Percentiles rank a stretch among this genome's conserved stretches.
phyloP scores from a whole-genome alignment of 768 basidiomycete genomes.

The Lactifluus piperatus region DNA sequence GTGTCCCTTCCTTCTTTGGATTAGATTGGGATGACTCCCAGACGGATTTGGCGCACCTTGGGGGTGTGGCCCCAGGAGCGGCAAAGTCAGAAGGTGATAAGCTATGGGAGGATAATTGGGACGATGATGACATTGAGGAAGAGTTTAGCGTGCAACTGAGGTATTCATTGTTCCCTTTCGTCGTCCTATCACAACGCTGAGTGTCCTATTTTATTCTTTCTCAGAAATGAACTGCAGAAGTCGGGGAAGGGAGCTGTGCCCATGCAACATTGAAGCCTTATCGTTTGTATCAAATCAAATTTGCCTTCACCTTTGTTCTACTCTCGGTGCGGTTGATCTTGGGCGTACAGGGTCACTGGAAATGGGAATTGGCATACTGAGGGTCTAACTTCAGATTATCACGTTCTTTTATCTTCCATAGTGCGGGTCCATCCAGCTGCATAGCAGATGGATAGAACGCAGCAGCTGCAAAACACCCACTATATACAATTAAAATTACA shows the following conservation, averaged over 20 bases:
- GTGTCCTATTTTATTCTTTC: not conserved
- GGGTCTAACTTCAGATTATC: not conserved
- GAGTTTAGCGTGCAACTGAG: slow-evolving; percentile 93
- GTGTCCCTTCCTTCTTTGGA: not conserved
- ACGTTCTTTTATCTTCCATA: not conserved
- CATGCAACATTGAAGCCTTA: slow-evolving; percentile 17
- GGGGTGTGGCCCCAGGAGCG: slow-evolving; percentile 61
- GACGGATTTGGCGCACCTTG: slow-evolving; percentile 73
- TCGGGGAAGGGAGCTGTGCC: slow-evolving; percentile 36
- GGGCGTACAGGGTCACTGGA: not conserved
- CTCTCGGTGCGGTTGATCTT: not conserved
- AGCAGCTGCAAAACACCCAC: not conserved
- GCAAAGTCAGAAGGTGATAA: slow-evolving; percentile 81
- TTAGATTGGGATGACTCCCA: slow-evolving; percentile 83
- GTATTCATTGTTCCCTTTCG: slow-evolving; percentile 40
- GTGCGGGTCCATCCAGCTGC: not conserved
- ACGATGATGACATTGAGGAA: slow-evolving; percentile 97
- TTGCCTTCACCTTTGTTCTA: not conserved
- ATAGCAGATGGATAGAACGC: not conserved
- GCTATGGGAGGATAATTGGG: slow-evolving; percentile 99
- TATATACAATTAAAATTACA: not conserved
- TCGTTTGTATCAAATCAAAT: not conserved
- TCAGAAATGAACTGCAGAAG: slow-evolving; percentile 60
- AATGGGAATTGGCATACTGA: not conserved
- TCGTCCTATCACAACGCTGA: not conserved